These are phyloP conservation scores for Apiotrichum domesticum DNA, from an alignment of 1,284 basidiomycete species.

Conservation along the genomic window DNA sequence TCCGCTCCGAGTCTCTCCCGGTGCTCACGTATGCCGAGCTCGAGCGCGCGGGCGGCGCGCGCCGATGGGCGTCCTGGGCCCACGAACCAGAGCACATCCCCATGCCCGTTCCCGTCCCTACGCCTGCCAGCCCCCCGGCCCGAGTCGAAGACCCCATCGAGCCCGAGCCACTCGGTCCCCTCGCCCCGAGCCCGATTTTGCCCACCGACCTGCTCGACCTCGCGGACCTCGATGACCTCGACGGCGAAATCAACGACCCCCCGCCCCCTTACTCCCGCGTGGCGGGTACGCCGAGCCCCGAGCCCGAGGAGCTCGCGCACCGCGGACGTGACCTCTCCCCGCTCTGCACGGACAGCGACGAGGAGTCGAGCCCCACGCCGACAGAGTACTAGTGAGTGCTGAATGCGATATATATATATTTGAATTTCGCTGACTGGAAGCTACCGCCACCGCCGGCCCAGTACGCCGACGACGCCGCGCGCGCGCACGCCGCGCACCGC, in stretches of 20 bases:
- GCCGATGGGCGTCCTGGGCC: neutral
- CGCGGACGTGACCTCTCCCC: neutral
- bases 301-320: neutral
- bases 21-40: conserved; percentile 12
- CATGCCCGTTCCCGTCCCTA: neutral
- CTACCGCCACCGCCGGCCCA: neutral
- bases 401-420: neutral
- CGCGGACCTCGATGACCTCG: neutral
- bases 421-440: neutral
- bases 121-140: neutral
- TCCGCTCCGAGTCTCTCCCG: conserved; percentile 5
- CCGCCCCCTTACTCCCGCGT: neutral
- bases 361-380: neutral
- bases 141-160: neutral
- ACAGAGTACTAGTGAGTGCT: neutral
- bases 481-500: too few species aligned
- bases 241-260: neutral
- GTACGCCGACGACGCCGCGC: too few species aligned
- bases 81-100: neutral
- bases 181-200: neutral
- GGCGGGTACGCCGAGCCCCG: neutral
- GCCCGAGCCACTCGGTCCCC: neutral
- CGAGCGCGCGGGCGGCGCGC: neutral
- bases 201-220: neutral
- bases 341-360: neutral